Base-by-base conservation (phyloP, 2,329 filamentous ascomycete genomes). In the Fusarium robinianum region DNA sequence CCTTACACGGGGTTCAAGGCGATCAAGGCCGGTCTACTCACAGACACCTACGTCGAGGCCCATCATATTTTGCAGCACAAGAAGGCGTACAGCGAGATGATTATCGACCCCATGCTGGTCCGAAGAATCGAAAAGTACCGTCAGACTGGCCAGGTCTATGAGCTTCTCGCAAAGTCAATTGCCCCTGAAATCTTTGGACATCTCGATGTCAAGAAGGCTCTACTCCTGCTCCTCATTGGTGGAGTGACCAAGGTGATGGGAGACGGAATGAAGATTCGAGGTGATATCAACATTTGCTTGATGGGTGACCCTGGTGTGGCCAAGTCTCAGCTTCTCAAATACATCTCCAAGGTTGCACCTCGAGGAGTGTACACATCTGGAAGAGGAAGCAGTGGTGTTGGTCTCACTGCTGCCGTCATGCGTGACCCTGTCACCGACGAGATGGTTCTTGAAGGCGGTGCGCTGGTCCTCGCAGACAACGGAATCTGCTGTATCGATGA, bases 281-380 rank as follows among this genome's bases (percentile, higher is more conserved):
- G 94, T 62, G 94, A 99, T 65, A 95, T 99, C 76, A 99, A 99
- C 72, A 86, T 99, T 52, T 97, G 94, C 68, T 74, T 99, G 63
- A 99, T 99, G 94, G 94, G 94, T 78, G 94, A 99, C 64, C 94
- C 94, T 66, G 94, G 94, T 89, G 94, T 99, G 65, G 94, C 94
- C 73, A 99, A 99, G 74, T 99, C 94, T 24, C 94, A 99, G 74
- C 75, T 99, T 57, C 80, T 99, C 57, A 97, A 96, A 72, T 99
- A 99, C 69, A 97, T 99, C 66, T 90, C 90, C 55, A 97, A 99
- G 73, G 94, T 99, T 19, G 92, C 94, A 2, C 94, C 94, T 50
- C 88, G 94, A 52, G 91, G 90, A 60, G 85, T 91, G 9, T 91
- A 91, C 71, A 91, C 87, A 5, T 88, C 87, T 4, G 87, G 87